These are phyloP conservation scores for Leptodermis oblonga DNA, from an alignment of 257 asterid genomes.

Conservation along the genomic window DNA sequence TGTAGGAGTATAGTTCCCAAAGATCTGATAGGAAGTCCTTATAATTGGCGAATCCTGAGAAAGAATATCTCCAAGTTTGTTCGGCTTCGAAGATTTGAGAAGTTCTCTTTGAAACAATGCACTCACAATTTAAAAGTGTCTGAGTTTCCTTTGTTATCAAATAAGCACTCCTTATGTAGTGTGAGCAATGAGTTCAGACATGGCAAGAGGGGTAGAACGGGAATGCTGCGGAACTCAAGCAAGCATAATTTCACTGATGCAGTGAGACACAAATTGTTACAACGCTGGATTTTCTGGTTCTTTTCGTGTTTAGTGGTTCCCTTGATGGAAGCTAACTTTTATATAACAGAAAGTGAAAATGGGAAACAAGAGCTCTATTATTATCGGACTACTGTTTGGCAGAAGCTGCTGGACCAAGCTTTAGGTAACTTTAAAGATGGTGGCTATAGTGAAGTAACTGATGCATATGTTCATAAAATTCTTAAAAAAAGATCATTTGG, in stretches of 20 bases:
- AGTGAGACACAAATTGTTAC: conserved; percentile 46
- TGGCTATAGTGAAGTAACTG: conserved; percentile 34
- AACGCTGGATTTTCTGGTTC: conserved; percentile 77
- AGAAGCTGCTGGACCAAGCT: conserved; percentile 44
- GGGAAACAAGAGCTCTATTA: conserved; percentile 64
- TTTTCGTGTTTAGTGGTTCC: conserved; percentile 59
- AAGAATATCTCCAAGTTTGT: conserved; percentile 65
- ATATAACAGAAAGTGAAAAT: conserved; percentile 72
- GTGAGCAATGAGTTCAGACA: background rate
- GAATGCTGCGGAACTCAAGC: conserved; percentile 19
- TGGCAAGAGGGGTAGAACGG: conserved; percentile 7
- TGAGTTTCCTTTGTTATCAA: conserved; percentile 45
- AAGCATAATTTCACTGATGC: conserved; percentile 26
- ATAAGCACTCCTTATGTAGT: conserved; percentile 14
- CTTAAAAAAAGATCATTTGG: conserved; percentile 56
- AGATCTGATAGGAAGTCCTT: conserved; percentile 60
- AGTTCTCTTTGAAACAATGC: conserved; percentile 68
- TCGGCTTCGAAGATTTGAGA: conserved; percentile 76
- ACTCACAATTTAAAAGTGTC: conserved; percentile 56
- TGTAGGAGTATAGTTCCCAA: conserved; percentile 78
- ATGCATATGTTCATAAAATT: conserved; percentile 32
- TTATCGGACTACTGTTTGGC: conserved; percentile 63
- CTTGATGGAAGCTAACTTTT: conserved; percentile 71
- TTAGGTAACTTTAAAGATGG: conserved; percentile 34
- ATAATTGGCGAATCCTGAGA: conserved; percentile 66